Conservation (phyloP, 2,329 filamentous ascomycete species). For the Colletotrichum kahawae region DNA sequence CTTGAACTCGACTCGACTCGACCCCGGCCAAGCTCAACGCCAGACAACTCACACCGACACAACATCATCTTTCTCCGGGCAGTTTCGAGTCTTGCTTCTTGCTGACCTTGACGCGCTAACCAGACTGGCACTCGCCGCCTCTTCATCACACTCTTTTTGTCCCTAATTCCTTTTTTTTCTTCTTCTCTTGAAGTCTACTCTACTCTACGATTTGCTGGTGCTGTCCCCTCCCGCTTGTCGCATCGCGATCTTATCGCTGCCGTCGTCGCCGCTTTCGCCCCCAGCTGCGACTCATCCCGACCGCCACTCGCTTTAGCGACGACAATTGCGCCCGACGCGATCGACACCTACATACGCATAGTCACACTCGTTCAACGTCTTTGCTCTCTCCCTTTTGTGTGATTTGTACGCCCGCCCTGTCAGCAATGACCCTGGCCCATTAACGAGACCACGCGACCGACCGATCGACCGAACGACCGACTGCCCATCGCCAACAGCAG, state of each 20-base stretch:
- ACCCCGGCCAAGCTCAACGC: constrained; percentile 18
- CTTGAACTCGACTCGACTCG: neutral
- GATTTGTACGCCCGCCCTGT: constrained; percentile 4
- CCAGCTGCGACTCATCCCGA: neutral
- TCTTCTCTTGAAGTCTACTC: neutral
- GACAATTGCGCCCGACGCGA: neutral
- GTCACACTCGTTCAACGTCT: constrained; percentile 9
- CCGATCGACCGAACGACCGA: constrained; percentile 10
- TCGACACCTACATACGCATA: neutral
- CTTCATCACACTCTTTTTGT: constrained; percentile 18
- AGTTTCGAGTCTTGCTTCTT: constrained; percentile 2
- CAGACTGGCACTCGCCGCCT: constrained; percentile 12
- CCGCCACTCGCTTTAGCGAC: neutral
- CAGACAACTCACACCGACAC: constrained; percentile 23
- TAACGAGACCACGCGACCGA: constrained; percentile 24
- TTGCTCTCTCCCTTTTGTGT: neutral
- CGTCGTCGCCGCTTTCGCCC: neutral
- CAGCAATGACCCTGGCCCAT: constrained; percentile 30
- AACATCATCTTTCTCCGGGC: constrained; percentile 2
- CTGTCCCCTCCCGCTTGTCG: neutral
- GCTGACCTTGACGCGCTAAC: constrained; percentile 10
- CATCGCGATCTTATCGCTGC: neutral
- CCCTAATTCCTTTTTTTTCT: neutral
- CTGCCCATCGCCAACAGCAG: neutral
- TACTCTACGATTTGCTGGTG: neutral